phyloP scores from a whole-genome alignment of 805 yeast species.

The Maudiozyma saulgeensis region DNA sequence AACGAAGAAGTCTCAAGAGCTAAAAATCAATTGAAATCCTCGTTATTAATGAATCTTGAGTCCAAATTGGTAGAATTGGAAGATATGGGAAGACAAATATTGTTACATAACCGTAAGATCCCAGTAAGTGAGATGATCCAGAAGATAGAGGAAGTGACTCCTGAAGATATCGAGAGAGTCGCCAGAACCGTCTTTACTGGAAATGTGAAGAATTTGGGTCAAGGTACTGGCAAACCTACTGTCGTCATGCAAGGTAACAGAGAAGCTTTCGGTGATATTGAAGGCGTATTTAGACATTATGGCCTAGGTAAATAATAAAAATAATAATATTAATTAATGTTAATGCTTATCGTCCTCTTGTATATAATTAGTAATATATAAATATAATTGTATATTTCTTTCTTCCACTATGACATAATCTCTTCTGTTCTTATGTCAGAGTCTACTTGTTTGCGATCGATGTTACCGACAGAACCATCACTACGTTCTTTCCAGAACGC shows the following conservation, averaged over 20 bases:
- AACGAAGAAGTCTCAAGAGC: slow-evolving; percentile 76
- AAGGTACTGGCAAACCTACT: slow-evolving; percentile 63
- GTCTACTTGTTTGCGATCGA: slow-evolving; percentile 1
- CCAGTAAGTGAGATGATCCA: slow-evolving; percentile 73
- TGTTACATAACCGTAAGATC: slow-evolving; percentile 66
- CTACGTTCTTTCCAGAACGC: slow-evolving; percentile 42
- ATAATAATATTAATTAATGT: not conserved
- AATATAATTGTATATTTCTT: not conserved
- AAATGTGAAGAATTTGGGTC: slow-evolving; percentile 36
- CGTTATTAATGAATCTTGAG: slow-evolving; percentile 86
- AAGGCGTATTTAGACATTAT: slow-evolving; percentile 49
- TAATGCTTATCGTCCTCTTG: not conserved
- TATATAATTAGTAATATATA: not conserved
- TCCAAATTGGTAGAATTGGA: slow-evolving; percentile 89
- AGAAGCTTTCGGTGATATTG: slow-evolving; percentile 77
- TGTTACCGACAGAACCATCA: slow-evolving; percentile 10
- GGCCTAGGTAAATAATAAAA: slow-evolving; percentile 50
- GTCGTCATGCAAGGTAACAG: slow-evolving; percentile 84
- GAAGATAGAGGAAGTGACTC: slow-evolving; percentile 59
- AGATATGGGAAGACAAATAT: slow-evolving; percentile 92
- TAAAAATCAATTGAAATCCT: slow-evolving; percentile 81
- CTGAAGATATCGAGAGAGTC: slow-evolving; percentile 58
- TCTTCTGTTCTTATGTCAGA: slow-evolving; percentile 5
- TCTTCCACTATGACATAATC: slow-evolving; percentile 3
- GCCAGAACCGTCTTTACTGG: slow-evolving; percentile 72